Evolutionary conservation across 2,329 filamentous ascomycete genomes (phyloP).

Genomic region (Stagonosporopsis tanaceti): DNA sequence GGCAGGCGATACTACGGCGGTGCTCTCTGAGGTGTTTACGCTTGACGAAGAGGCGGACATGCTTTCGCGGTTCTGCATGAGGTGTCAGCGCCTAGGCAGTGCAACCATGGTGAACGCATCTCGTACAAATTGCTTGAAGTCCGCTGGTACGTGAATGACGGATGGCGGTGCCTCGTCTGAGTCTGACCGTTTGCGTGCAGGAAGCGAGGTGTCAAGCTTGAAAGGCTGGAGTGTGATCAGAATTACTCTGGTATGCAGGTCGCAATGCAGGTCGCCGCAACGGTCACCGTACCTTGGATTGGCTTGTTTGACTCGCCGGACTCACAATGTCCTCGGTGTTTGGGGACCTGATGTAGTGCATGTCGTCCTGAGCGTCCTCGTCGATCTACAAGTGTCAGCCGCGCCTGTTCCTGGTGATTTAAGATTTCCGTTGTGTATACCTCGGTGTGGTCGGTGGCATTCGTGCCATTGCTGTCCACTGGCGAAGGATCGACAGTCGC

Average conservation of each 20-base stretch:
- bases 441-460: constrained; percentile 81
- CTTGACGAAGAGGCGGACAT: constrained; percentile 40
- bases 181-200: constrained; percentile 56
- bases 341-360: constrained; percentile 49
- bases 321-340: constrained; percentile 47
- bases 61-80: constrained; percentile 39
- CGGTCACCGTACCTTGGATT: constrained; percentile 38
- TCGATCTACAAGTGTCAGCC: constrained; percentile 65
- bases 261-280: constrained; percentile 9
- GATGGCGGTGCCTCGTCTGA: constrained; percentile 82
- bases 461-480: constrained; percentile 84
- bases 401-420: not conserved
- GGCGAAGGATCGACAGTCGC: constrained; percentile 80
- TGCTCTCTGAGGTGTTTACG: constrained; percentile 45
- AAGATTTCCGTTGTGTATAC: constrained; percentile 22
- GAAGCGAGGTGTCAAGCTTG: constrained; percentile 57
- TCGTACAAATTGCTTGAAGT: constrained; percentile 79
- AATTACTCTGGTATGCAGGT: constrained; percentile 1
- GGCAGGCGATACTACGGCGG: constrained; percentile 48
- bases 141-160: constrained; percentile 88
- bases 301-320: constrained; percentile 43
- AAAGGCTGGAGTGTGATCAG: constrained; percentile 42
- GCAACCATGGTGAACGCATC: constrained; percentile 32
- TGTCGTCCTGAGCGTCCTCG: constrained; percentile 70
- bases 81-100: constrained; percentile 42